phyloP scores from a whole-genome alignment of 257 asterid genomes.

The Nicotiana obtusifolia region DNA sequence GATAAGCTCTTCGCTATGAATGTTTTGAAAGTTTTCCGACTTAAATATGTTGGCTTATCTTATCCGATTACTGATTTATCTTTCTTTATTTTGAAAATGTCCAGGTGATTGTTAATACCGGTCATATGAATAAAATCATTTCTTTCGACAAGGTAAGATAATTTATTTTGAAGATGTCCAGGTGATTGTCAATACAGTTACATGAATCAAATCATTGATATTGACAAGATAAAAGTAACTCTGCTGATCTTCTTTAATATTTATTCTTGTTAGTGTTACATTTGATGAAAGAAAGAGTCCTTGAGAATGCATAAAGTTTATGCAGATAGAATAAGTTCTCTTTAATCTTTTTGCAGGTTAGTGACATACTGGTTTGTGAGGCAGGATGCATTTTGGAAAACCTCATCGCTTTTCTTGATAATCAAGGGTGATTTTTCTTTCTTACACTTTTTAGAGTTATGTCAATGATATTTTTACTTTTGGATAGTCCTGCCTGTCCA shows the following conservation, averaged over 20 bases:
- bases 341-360: conserved; percentile 42
- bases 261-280: conserved; percentile 8
- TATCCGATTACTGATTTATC: conserved; percentile 2
- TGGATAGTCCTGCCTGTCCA: background rate
- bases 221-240: conserved; percentile 61
- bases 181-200: conserved; percentile 73
- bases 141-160: conserved; percentile 80
- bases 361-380: conserved; percentile 92
- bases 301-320: background rate
- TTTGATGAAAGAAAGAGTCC: background rate
- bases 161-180: conserved; percentile 22
- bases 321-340: background rate
- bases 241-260: background rate
- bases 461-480: background rate
- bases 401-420: conserved; percentile 80
- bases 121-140: conserved; percentile 72
- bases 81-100: conserved; percentile 15
- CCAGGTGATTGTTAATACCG: conserved; percentile 77
- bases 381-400: conserved; percentile 99
- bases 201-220: conserved; percentile 68
- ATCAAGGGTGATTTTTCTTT: conserved; percentile 56
- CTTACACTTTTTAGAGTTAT: background rate
- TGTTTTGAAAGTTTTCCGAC: background rate
- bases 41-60: background rate
- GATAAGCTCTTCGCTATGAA: background rate